Base-by-base conservation (phyloP, 306 rosid species). In the Quercus suber region DNA sequence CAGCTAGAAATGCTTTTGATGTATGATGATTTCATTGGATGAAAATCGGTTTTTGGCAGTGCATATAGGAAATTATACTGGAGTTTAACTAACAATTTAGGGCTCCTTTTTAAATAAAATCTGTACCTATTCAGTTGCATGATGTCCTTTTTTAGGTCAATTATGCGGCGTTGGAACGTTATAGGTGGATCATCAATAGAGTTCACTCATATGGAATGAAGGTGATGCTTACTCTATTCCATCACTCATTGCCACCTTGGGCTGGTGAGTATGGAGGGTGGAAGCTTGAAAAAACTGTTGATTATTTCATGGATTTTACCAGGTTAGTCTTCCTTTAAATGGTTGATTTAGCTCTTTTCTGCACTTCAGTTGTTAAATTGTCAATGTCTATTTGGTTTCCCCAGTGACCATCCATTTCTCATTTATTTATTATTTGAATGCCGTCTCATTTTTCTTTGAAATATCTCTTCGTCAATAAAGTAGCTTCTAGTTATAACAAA, bases 241-340 rank as follows among this genome's bases (percentile, higher is more conserved):
- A 95, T 89, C 99, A 95, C 79, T 95, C 99, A 43, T 87, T 95
- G 74, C 99, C 99, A 55, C 92, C 99, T 15, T 88, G 89, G 99
- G 97, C 99, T 33, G 92, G 96, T 77, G 92, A 91, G 58, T 95
- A 95, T 88, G 99, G 99, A 82, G 99, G 98, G 79, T 95, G 98
- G 99, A 92, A 95, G 87, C 79, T 91, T 86, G 97, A 95, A 80
- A 95, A 90, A 85, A 95, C 99, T 3, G 97, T 90, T 80, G 97
- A 84, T 83, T 93, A 95, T 87, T 95, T 92, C 89, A 76, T 95
- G 89, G 93, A 90, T 23, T 95, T 95, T 84, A 90, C 98, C 69
- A 90, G 93, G 99, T 89, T 74, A 67, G 71, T 77, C 74, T 79
- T 84, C 74, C 78, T 69, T 84, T 69, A 37, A 69, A 21, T 80